Conservation (phyloP, 306 rosid genomes). For the Fragaria iinumae region DNA sequence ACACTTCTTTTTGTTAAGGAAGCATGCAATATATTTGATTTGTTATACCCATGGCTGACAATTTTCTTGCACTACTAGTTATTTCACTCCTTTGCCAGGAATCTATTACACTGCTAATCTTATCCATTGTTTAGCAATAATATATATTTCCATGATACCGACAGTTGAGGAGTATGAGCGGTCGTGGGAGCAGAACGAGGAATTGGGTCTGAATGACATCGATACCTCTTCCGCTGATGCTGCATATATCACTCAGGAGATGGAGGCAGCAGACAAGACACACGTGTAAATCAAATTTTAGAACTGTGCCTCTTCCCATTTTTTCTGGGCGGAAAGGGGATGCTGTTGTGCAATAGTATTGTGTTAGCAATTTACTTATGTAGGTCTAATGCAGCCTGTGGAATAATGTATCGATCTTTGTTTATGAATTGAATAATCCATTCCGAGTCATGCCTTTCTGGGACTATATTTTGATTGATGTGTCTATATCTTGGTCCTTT, state of each 20-base stretch:
- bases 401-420: not conserved
- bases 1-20: not conserved
- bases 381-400: not conserved
- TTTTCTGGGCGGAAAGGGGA: not conserved
- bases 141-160: not conserved
- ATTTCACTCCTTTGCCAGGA: slow-evolving; percentile 13
- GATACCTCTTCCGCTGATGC: slow-evolving; percentile 86
- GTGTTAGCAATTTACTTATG: not conserved
- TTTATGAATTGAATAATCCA: not conserved
- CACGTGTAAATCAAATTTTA: not conserved
- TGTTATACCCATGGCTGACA: not conserved
- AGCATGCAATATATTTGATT: not conserved
- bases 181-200: slow-evolving; percentile 97
- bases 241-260: slow-evolving; percentile 48
- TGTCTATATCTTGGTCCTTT: not conserved
- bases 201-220: slow-evolving; percentile 88
- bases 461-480: not conserved
- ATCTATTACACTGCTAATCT: not conserved
- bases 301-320: not conserved
- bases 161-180: slow-evolving; percentile 86
- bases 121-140: not conserved
- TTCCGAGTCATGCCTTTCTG: not conserved
- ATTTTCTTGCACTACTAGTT: not conserved
- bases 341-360: not conserved
- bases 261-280: not conserved